Percentiles rank a stretch among this genome's conserved stretches.
These are phyloP conservation scores for Neofusicoccum parvum DNA, from an alignment of 2,329 filamentous ascomycete genomes.

Conservation along the genomic window DNA sequence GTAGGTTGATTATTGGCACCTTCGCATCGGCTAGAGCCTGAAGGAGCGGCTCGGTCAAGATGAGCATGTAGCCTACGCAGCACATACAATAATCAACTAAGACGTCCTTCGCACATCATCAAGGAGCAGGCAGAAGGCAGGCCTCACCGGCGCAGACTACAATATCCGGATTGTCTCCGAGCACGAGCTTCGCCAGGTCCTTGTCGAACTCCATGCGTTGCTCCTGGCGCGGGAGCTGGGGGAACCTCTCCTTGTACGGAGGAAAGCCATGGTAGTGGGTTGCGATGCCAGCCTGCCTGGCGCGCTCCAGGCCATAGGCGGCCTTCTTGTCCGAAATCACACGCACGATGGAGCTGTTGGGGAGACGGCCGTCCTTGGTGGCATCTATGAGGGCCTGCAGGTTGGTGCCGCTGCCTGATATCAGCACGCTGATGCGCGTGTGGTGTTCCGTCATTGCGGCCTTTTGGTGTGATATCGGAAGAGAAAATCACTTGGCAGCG, in stretches of 20 bases:
- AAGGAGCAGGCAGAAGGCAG: neutral
- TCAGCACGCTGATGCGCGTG: conserved; percentile 60
- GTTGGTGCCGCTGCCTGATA: conserved; percentile 68
- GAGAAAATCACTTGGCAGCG: neutral
- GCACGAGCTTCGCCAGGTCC: conserved; percentile 69
- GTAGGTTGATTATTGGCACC: conserved; percentile 77
- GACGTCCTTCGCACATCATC: neutral
- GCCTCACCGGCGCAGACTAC: conserved; percentile 64
- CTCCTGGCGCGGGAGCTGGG: conserved; percentile 52
- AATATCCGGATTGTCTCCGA: conserved; percentile 68
- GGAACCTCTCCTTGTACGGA: conserved; percentile 70
- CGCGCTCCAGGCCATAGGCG: conserved; percentile 66
- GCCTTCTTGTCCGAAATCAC: conserved; percentile 63
- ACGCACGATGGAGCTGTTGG: conserved; percentile 58
- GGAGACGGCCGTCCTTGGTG: conserved; percentile 48
- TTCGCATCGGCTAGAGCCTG: conserved; percentile 64
- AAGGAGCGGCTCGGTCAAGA: conserved; percentile 71
- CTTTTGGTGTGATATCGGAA: neutral
- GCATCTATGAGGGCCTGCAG: conserved; percentile 75
- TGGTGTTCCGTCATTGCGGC: conserved; percentile 19
- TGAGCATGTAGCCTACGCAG: conserved; percentile 75
- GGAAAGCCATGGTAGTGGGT: conserved; percentile 82
- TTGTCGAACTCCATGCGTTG: conserved; percentile 70
- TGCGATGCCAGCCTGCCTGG: conserved; percentile 63
- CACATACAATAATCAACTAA: conserved; percentile 32